These are phyloP conservation scores for Alternaria novae-zelandiae DNA, from an alignment of 2,329 filamentous ascomycete species.

Conservation along the genomic window DNA sequence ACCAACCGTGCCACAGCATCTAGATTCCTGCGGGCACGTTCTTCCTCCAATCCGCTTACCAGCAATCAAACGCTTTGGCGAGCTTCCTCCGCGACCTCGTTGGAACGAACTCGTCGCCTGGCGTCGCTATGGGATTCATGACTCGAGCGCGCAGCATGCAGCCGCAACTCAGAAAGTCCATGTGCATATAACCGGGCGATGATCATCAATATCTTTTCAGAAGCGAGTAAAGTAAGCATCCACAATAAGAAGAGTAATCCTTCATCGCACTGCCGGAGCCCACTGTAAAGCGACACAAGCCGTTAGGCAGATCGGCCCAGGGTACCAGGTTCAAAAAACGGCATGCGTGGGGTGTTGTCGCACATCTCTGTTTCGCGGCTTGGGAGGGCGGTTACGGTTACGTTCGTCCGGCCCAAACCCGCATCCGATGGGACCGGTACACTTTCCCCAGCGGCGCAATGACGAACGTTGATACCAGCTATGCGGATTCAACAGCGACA, in stretches of 20 bases:
- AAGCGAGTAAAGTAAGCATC: neutral
- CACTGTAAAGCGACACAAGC: slow-evolving; percentile 2
- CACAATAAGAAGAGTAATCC: neutral
- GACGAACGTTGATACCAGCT: slow-evolving; percentile 7
- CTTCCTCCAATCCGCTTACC: slow-evolving; percentile 25
- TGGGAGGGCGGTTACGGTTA: slow-evolving; percentile 1
- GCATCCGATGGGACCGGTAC: slow-evolving; percentile 5
- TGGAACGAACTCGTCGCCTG: neutral
- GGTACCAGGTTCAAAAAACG: slow-evolving; percentile 11
- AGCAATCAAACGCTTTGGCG: slow-evolving; percentile 9
- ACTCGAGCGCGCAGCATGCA: slow-evolving; percentile 13
- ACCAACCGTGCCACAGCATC: slow-evolving; percentile 9
- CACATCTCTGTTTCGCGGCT: neutral
- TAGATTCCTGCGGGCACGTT: slow-evolving; percentile 12
- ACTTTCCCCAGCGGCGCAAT: slow-evolving; percentile 7
- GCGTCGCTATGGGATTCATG: neutral
- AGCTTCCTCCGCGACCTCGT: slow-evolving; percentile 4
- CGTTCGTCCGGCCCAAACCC: neutral
- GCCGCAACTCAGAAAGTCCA: slow-evolving; percentile 17
- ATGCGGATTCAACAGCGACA: neutral
- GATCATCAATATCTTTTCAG: slow-evolving; percentile 1
- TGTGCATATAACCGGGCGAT: slow-evolving; percentile 24
- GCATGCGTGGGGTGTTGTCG: slow-evolving; percentile 9
- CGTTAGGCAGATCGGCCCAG: slow-evolving; percentile 15
- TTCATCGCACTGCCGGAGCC: neutral